These are phyloP conservation scores for Boletellus ananiceps DNA, from an alignment of 768 basidiomycete species.

Conservation along the genomic window DNA sequence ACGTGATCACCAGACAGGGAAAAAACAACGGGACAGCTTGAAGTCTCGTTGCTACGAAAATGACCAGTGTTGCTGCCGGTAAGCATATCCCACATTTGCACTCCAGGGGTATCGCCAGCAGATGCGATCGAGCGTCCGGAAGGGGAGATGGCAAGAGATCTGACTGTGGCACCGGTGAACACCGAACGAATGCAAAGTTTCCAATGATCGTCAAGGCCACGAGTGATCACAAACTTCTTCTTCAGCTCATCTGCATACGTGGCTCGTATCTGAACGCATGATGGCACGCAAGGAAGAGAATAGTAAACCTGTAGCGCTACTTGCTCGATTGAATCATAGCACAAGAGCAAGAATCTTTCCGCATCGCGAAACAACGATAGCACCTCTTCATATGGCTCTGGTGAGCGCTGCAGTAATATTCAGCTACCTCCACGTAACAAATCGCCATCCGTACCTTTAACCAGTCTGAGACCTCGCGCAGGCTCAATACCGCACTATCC, in stretches of 20 bases:
- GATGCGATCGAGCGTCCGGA: slow-evolving; percentile 18
- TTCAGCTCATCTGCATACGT: slow-evolving; percentile 8
- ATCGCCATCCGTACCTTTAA: slow-evolving; percentile 5
- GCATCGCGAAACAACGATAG: slow-evolving; percentile 13
- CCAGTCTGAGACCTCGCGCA: slow-evolving; percentile 12
- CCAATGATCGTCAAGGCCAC: slow-evolving; percentile 13
- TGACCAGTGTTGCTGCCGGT: slow-evolving; percentile 15
- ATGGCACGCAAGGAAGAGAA: slow-evolving; percentile 10
- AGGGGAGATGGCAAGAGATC: slow-evolving; percentile 16
- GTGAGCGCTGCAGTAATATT: slow-evolving; percentile 5
- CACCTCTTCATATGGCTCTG: slow-evolving; percentile 5
- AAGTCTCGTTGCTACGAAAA: slow-evolving; percentile 1
- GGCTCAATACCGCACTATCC: slow-evolving; percentile 10
- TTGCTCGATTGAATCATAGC: slow-evolving; percentile 17
- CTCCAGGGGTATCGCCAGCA: slow-evolving; percentile 34
- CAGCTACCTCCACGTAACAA: background rate
- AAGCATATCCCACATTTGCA: slow-evolving; percentile 19
- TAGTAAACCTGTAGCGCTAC: slow-evolving; percentile 17
- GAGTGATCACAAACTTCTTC: slow-evolving; percentile 8
- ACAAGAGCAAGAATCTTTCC: slow-evolving; percentile 18
- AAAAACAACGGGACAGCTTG: slow-evolving; percentile 16
- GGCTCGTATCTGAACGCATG: slow-evolving; percentile 5
- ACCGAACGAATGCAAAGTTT: slow-evolving; percentile 13
- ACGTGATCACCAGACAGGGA: slow-evolving; percentile 13
- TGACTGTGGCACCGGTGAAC: slow-evolving; percentile 2